These are phyloP conservation scores for Aurantiochytrium sp. DNA, from an alignment of 108 stramenopile species.

Conservation along the genomic window DNA sequence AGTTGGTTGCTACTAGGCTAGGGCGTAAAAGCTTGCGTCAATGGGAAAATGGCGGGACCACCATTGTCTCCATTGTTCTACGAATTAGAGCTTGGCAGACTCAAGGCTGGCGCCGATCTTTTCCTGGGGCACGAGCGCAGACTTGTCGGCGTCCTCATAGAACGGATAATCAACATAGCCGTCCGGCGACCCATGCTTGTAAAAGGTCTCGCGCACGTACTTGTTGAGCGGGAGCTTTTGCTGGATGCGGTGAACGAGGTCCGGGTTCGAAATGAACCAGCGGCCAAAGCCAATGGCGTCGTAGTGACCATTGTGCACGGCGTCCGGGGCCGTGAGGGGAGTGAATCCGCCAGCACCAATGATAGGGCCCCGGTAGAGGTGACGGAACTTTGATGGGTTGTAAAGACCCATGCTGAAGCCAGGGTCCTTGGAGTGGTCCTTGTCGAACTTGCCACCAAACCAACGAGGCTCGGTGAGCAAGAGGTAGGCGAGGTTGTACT, in stretches of 20 bases:
- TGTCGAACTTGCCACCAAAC: not conserved
- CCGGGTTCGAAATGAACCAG: conserved; percentile 14
- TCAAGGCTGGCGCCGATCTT: not conserved
- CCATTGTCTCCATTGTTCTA: too few relatives aligned
- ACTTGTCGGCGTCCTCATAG: conserved; percentile 7
- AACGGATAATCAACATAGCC: not conserved
- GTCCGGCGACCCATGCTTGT: not conserved
- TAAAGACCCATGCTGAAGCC: not conserved
- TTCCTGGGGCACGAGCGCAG: not conserved
- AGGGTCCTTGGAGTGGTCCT: not conserved
- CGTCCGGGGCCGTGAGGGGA: not conserved
- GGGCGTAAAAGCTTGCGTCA: too few relatives aligned
- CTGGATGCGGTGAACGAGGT: not conserved
- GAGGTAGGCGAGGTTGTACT: conserved; percentile 9
- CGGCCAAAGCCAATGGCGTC: not conserved
- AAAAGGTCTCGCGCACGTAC: not conserved
- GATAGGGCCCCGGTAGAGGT: not conserved
- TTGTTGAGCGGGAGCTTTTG: not conserved
- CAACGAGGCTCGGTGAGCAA: not conserved
- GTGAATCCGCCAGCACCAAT: conserved; percentile 3
- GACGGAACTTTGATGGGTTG: not conserved
- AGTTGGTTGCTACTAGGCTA: too few relatives aligned
- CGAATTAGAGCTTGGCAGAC: not conserved
- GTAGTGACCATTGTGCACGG: not conserved
- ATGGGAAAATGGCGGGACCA: too few relatives aligned